Conservation (phyloP, 306 rosid genomes). For the Urtica urens region DNA sequence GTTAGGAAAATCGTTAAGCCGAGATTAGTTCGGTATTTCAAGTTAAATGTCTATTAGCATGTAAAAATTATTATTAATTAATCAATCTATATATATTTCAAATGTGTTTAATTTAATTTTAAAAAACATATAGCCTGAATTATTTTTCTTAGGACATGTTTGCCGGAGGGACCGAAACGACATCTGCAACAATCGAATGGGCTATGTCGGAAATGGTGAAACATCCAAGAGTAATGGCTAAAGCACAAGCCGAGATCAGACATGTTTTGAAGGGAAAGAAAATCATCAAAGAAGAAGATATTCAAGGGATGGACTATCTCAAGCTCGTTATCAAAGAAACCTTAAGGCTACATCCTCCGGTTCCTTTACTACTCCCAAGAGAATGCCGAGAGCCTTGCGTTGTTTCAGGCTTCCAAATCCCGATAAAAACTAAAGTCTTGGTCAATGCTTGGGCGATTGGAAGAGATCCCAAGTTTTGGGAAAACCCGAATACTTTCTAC, state of each 20-base stretch:
- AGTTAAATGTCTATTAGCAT: no score
- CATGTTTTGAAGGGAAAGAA: neutral
- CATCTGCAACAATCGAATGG: neutral
- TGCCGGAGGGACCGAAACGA: neutral
- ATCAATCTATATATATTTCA: no score
- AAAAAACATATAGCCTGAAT: no score
- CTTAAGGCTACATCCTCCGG: no score
- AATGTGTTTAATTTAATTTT: no score
- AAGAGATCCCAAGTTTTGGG: neutral
- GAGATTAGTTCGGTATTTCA: no score
- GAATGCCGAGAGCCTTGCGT: neutral
- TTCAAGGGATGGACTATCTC: neutral
- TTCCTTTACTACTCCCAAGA: neutral
- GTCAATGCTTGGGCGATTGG: neutral
- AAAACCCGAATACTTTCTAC: neutral
- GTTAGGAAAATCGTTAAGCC: no score
- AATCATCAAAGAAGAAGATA: neutral
- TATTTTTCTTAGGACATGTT: neutral
- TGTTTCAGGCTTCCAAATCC: neutral
- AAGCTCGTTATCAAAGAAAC: neutral
- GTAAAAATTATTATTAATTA: no score
- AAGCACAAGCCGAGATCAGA: neutral
- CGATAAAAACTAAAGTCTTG: neutral
- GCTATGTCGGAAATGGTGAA: neutral
- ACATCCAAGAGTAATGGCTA: neutral